Conservation (phyloP, 352 stramenopile genomes). For the Pythium diclinum region DNA sequence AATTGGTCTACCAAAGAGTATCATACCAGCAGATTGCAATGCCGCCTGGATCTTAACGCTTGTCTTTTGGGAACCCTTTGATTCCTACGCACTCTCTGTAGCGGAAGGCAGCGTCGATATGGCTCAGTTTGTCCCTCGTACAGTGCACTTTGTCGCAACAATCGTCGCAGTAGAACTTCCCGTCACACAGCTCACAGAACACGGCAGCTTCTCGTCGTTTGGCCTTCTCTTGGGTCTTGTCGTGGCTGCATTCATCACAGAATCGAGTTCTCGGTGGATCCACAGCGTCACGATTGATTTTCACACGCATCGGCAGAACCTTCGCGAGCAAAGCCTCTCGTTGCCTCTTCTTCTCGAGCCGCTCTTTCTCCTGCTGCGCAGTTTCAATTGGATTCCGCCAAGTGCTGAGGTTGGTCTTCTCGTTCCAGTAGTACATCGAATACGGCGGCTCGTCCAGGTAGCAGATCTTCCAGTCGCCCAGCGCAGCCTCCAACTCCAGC, state of each 20-base stretch:
- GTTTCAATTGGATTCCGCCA: conserved; percentile 57
- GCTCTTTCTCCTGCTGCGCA: conserved; percentile 37
- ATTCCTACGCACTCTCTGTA: conserved; percentile 37
- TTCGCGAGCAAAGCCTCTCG: conserved; percentile 37
- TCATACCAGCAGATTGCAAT: too few species aligned
- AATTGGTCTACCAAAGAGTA: too few species aligned
- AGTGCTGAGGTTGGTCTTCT: conserved; percentile 46
- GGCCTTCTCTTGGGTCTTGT: neutral
- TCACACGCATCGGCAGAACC: conserved; percentile 37
- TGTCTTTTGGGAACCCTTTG: conserved; percentile 33
- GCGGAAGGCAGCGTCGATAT: conserved; percentile 36
- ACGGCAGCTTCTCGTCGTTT: conserved; percentile 18
- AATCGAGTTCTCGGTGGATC: conserved; percentile 8
- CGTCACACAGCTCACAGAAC: conserved; percentile 38
- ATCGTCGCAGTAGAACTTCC: conserved; percentile 39
- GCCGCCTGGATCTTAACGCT: too few species aligned
- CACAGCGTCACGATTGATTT: conserved; percentile 38
- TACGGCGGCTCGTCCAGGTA: conserved; percentile 59
- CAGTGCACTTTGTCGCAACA: conserved; percentile 52
- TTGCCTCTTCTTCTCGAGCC: conserved; percentile 29
- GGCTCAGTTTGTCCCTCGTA: conserved; percentile 23
- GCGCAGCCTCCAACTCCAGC: conserved; percentile 22
- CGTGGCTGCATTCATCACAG: conserved; percentile 19
- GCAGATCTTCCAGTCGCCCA: conserved; percentile 55
- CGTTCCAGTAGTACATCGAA: conserved; percentile 65